phyloP scores from a whole-genome alignment of 441 rosid genomes.

The Adansonia madagascariensis region DNA sequence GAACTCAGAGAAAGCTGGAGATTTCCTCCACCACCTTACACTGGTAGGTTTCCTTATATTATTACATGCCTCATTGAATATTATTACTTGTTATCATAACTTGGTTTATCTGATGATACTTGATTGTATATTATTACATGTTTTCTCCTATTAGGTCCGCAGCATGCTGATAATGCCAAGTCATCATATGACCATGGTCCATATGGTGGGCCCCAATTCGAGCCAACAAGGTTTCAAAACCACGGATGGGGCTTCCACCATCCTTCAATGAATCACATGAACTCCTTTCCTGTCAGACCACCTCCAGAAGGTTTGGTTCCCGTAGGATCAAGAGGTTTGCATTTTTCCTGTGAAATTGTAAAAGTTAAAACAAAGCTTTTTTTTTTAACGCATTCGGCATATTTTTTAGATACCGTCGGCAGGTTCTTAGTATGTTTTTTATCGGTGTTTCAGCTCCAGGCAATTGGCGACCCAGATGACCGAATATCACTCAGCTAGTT shows the following conservation, averaged over 20 bases:
- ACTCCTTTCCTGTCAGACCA: conserved; percentile 63
- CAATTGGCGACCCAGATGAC: conserved; percentile 68
- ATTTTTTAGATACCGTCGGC: not conserved
- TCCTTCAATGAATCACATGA: conserved; percentile 60
- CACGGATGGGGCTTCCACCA: conserved; percentile 72
- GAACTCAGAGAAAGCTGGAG: conserved; percentile 76
- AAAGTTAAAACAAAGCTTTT: not conserved
- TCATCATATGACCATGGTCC: conserved; percentile 55
- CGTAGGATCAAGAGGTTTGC: conserved; percentile 61
- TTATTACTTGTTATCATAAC: not conserved
- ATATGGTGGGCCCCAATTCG: conserved; percentile 61
- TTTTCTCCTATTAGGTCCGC: conserved; percentile 51
- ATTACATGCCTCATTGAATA: conserved; percentile 10
- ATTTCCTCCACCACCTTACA: conserved; percentile 53
- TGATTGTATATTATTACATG: not conserved
- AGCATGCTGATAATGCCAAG: conserved; percentile 57
- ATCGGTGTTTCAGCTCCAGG: conserved; percentile 47
- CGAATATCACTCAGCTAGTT: conserved; percentile 14
- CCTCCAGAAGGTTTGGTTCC: conserved; percentile 66
- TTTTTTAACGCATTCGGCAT: not conserved
- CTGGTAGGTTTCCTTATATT: conserved; percentile 50
- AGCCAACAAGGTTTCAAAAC: conserved; percentile 57
- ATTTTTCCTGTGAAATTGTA: conserved; percentile 15
- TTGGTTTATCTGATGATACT: not conserved
- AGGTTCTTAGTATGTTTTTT: not conserved